Evolutionary conservation across 1,139 yeast genomes (phyloP).

Genomic region (Kodamaea ohmeri): DNA sequence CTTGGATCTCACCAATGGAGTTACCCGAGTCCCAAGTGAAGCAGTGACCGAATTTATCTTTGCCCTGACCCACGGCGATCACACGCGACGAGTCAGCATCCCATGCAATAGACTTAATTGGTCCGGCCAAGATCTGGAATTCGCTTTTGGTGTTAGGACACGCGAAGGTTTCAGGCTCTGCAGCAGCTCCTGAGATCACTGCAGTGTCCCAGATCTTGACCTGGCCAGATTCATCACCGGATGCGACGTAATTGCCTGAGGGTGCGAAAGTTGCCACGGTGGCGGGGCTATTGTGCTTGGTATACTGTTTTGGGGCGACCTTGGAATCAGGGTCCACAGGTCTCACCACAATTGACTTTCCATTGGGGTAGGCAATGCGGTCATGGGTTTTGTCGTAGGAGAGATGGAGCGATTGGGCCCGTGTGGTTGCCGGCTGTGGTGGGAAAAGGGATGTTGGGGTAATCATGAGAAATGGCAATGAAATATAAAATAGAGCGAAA

Average conservation of each 20-base stretch:
- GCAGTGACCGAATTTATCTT: slow-evolving; percentile 88
- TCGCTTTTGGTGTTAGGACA: slow-evolving; percentile 75
- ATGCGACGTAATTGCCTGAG: slow-evolving; percentile 84
- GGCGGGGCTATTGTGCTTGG: slow-evolving; percentile 65
- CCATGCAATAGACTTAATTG: slow-evolving; percentile 85
- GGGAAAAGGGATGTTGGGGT: slow-evolving; percentile 44
- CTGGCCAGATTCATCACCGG: slow-evolving; percentile 86
- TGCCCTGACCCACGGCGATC: slow-evolving; percentile 94
- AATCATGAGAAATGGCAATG: slow-evolving; percentile 26
- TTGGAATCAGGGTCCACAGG: slow-evolving; percentile 46
- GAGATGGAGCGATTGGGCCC: slow-evolving; percentile 69
- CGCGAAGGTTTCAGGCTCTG: slow-evolving; percentile 29
- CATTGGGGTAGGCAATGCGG: slow-evolving; percentile 76
- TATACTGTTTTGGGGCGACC: slow-evolving; percentile 58
- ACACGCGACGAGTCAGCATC: slow-evolving; percentile 83
- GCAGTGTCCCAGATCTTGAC: slow-evolving; percentile 84
- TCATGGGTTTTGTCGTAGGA: slow-evolving; percentile 69
- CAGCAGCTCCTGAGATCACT: slow-evolving; percentile 17
- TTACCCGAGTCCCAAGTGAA: slow-evolving; percentile 94
- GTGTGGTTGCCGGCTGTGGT: slow-evolving; percentile 74
- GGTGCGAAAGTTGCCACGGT: slow-evolving; percentile 81
- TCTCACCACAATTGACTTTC: slow-evolving; percentile 75
- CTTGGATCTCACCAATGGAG: slow-evolving; percentile 91
- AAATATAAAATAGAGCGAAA: too few relatives aligned
- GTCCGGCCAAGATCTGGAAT: slow-evolving; percentile 76